Base-by-base conservation (phyloP, 23 red algal species). In the Gracilaria vermiculophylla region DNA sequence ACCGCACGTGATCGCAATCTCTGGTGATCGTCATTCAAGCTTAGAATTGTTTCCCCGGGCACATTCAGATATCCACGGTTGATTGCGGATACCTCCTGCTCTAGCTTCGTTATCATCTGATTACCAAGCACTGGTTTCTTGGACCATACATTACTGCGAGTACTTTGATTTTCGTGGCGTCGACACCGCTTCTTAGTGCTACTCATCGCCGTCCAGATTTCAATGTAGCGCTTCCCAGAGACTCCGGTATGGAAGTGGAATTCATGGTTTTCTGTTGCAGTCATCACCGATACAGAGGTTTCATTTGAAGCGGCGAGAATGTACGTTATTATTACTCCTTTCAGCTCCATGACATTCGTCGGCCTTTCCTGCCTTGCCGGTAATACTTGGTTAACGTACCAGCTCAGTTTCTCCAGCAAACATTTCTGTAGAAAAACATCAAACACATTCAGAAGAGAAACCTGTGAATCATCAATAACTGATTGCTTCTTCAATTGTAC, bases 301-400 rank as follows among this genome's bases (percentile, higher is more conserved):
- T 2, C 25, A 43, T 83, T 70, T 24, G 55, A 66, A 25, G 80
- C 80, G n/a, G 55, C 57, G 14, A 83, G 21, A 69, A 83, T 29
- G 50, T 67, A 61, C 21, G 51, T 2, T 20, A 83, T 69, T 28
- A 67, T 3, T 5, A 48, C 62, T 11, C 34, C 61, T 50, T 66
- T 80, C 5, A 80, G 44, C 20, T 60, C 76, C n/a, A 58, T 17
- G 4, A 29, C 11, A 4, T 27, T 62, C 5, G 45, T 80, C 2
- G 52, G n/a, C 11, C 25, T 3, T 35, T 62, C 41, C 13, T 58
- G 13, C 25, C 28, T 11, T 24, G 36, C 31, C 6, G 24, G 8
- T n/a, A 80, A 23, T 62, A 34, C 21, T 5, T n/a, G 5, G 34
- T 80, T 80, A 10, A 62, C 5, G 53, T 25, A 44, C 13, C 53